These are phyloP conservation scores for Cryptosporidium xiaoi DNA, from an alignment of 169 alveolate genomes.

Conservation along the genomic window DNA sequence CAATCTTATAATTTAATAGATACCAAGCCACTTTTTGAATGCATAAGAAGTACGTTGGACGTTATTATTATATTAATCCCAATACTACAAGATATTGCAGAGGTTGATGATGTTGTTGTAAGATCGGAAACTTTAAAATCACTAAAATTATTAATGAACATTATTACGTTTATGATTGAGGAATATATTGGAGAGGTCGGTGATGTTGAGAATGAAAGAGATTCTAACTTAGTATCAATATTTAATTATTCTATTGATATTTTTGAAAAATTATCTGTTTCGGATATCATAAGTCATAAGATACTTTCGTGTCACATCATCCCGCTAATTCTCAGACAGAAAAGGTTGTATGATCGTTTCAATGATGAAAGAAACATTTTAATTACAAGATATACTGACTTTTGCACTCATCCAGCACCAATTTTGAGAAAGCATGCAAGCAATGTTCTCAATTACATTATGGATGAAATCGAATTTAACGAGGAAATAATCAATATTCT, in stretches of 20 bases:
- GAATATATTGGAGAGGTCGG: not conserved
- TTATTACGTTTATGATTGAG: conserved; percentile 45
- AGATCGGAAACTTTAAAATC: conserved; percentile 66
- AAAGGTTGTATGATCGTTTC: conserved; percentile 23
- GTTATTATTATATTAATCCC: conserved; percentile 13
- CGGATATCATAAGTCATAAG: conserved; percentile 61
- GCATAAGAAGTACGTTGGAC: not conserved
- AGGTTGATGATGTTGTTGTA: conserved; percentile 53
- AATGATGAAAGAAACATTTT: conserved; percentile 42
- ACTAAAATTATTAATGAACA: conserved; percentile 29
- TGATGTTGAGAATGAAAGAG: not conserved
- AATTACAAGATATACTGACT: conserved; percentile 26
- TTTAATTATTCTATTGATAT: conserved; percentile 27
- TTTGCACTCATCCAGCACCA: conserved; percentile 59
- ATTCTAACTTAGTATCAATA: not conserved
- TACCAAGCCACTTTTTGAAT: not conserved
- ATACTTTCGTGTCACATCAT: conserved; percentile 48
- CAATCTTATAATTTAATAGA: not conserved
- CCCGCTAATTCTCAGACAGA: conserved; percentile 40
- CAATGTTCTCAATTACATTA: conserved; percentile 28
- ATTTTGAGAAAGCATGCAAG: conserved; percentile 63
- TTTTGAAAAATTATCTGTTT: conserved; percentile 28
- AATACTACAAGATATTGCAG: conserved; percentile 70
- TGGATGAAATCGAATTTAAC: conserved; percentile 49
- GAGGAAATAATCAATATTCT: conserved; percentile 37